phyloP scores from a whole-genome alignment of 1,284 basidiomycete genomes.

The Ceratobasidium sp. region DNA sequence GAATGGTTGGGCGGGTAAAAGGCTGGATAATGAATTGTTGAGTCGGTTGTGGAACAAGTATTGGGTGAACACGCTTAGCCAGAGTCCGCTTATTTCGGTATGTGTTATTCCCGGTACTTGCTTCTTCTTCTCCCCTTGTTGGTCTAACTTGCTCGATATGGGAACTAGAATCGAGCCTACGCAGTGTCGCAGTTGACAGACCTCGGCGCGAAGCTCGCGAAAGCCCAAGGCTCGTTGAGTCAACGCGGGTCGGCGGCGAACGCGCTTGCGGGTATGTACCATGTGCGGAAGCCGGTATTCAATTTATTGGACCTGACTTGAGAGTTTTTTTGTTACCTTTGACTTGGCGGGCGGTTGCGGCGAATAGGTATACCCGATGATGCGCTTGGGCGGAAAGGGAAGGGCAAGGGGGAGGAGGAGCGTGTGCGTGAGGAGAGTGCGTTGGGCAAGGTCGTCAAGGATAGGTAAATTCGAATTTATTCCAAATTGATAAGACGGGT shows the following conservation, averaged over 20 bases:
- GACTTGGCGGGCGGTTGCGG: background rate
- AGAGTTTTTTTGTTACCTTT: slow-evolving; percentile 8
- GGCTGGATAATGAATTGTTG: slow-evolving; percentile 86
- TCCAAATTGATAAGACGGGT: slow-evolving; percentile 98
- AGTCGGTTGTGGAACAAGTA: slow-evolving; percentile 99
- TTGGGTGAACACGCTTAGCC: slow-evolving; percentile 96
- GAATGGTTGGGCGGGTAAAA: background rate
- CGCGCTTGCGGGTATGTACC: slow-evolving; percentile 37
- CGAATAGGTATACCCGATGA: slow-evolving; percentile 53
- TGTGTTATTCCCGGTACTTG: slow-evolving; percentile 55
- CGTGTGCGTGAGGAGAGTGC: slow-evolving; percentile 85
- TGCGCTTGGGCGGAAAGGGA: slow-evolving; percentile 41
- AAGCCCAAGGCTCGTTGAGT: slow-evolving; percentile 63
- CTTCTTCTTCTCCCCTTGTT: too few relatives aligned
- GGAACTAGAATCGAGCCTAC: slow-evolving; percentile 88
- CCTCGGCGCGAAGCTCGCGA: slow-evolving; percentile 87
- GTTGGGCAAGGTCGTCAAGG: slow-evolving; percentile 85
- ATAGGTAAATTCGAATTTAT: too few relatives aligned
- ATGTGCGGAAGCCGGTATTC: slow-evolving; percentile 7
- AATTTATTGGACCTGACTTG: background rate
- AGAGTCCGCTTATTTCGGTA: slow-evolving; percentile 91
- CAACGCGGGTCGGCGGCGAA: slow-evolving; percentile 53
- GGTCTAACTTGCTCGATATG: background rate
- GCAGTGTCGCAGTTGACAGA: slow-evolving; percentile 90
- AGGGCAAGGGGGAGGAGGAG: slow-evolving; percentile 70